Conservation (phyloP, 257 asterid species). For the Przewalskia tangutica region DNA sequence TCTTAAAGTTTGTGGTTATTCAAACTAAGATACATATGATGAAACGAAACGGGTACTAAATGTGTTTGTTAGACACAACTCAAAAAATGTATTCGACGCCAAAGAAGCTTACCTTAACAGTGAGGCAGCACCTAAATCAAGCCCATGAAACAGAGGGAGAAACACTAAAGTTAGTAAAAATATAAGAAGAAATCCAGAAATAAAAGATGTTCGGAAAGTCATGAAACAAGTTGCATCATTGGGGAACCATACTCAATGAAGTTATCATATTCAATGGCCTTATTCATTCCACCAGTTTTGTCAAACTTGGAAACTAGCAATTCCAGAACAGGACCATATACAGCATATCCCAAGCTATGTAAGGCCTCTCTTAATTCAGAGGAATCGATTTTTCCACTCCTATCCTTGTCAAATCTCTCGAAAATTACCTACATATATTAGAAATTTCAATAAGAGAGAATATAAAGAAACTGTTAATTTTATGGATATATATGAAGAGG, state of each 20-base stretch:
- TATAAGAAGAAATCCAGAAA: neutral
- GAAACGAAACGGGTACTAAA: neutral
- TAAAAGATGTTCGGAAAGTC: neutral
- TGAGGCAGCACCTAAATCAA: conserved; percentile 81
- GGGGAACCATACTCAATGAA: conserved; percentile 75
- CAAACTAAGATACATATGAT: neutral
- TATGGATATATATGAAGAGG: too few relatives aligned
- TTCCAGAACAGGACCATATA: conserved; percentile 61
- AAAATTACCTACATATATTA: conserved; percentile 41
- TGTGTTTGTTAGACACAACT: too few relatives aligned
- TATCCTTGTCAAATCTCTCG: conserved; percentile 86
- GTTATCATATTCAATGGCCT: conserved; percentile 88
- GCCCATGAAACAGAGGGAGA: neutral
- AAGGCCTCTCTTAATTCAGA: conserved; percentile 78
- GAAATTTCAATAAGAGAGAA: conserved; percentile 1
- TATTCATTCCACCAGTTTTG: conserved; percentile 67
- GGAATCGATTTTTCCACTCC: conserved; percentile 79
- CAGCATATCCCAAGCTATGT: conserved; percentile 73
- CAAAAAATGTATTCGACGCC: neutral
- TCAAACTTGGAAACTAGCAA: conserved; percentile 83
- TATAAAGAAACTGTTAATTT: too few relatives aligned
- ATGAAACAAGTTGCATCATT: neutral
- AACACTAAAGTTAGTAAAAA: conserved; percentile 2
- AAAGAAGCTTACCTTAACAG: conserved; percentile 54
- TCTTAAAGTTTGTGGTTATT: too few relatives aligned